Conservation (phyloP, 345 rosid genomes). For the Eucalyptus tenuipes region DNA sequence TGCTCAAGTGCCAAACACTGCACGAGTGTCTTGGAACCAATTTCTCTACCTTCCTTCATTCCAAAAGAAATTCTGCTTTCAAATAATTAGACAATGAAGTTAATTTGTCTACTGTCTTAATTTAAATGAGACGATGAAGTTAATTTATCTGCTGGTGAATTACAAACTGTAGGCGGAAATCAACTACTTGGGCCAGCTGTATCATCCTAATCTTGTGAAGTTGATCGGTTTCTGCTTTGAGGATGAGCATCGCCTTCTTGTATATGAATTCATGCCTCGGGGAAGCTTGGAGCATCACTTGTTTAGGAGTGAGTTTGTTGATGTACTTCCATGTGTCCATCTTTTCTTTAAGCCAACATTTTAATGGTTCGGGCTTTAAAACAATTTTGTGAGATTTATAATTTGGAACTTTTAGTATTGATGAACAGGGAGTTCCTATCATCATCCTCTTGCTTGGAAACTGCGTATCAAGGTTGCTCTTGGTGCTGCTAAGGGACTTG, state of each 20-base stretch:
- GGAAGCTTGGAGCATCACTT: constrained; percentile 89
- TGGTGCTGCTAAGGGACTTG: constrained; percentile 42
- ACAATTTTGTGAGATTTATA: neutral
- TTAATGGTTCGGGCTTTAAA: neutral
- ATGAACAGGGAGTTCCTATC: constrained; percentile 28
- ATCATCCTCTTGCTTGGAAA: constrained; percentile 41
- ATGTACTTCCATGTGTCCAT: neutral
- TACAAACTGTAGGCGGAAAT: constrained; percentile 54
- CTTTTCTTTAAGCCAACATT: neutral
- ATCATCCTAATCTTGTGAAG: constrained; percentile 66
- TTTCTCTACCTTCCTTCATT: neutral
- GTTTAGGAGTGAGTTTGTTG: constrained; percentile 42
- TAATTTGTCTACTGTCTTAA: neutral
- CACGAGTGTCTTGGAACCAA: neutral
- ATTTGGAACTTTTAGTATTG: neutral
- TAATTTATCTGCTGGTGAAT: neutral
- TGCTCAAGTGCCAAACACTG: neutral
- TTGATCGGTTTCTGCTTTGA: constrained; percentile 68
- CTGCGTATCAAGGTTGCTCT: constrained; percentile 32
- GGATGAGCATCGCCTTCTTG: constrained; percentile 76
- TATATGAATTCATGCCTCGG: constrained; percentile 79
- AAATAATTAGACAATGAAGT: neutral
- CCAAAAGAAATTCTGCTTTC: neutral
- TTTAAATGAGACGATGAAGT: neutral
- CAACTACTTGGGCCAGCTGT: constrained; percentile 60